Evolutionary conservation across 345 rosid species (phyloP).

Genomic region (Eutrema japonicum): DNA sequence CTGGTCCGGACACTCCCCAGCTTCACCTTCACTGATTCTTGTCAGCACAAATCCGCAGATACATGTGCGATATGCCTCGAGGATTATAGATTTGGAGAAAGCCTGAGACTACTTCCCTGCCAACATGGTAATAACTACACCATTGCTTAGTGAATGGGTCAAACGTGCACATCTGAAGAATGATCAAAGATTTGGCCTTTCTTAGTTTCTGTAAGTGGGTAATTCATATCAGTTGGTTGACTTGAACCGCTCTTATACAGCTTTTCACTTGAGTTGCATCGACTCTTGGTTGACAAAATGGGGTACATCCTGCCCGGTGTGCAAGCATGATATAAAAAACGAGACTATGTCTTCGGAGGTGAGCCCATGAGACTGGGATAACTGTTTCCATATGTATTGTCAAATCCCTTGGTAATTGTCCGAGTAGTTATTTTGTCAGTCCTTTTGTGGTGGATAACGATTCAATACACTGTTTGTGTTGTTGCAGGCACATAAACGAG

Average conservation of each 20-base stretch:
- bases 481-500: conserved; percentile 38
- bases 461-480: conserved; percentile 9
- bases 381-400: conserved; percentile 19
- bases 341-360: conserved; percentile 52
- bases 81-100: conserved; percentile 71
- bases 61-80: conserved; percentile 80
- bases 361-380: conserved; percentile 12
- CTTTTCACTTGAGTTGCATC: conserved; percentile 67
- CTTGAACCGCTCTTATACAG: conserved; percentile 48
- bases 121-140: conserved; percentile 57
- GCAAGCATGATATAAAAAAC: conserved; percentile 69
- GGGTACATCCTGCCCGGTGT: conserved; percentile 81
- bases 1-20: conserved; percentile 60
- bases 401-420: neutral
- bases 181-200: conserved; percentile 8
- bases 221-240: conserved; percentile 33
- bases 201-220: neutral
- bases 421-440: neutral
- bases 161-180: neutral
- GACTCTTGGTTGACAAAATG: conserved; percentile 81
- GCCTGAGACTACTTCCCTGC: conserved; percentile 70
- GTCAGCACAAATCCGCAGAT: conserved; percentile 48
- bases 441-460: neutral
- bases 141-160: neutral
- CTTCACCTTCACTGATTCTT: conserved; percentile 46